Evolutionary conservation across 352 stramenopile genomes (phyloP), one percentile per base, ranked within the genome.

Genomic region (Globisporangium parvum): DNA sequence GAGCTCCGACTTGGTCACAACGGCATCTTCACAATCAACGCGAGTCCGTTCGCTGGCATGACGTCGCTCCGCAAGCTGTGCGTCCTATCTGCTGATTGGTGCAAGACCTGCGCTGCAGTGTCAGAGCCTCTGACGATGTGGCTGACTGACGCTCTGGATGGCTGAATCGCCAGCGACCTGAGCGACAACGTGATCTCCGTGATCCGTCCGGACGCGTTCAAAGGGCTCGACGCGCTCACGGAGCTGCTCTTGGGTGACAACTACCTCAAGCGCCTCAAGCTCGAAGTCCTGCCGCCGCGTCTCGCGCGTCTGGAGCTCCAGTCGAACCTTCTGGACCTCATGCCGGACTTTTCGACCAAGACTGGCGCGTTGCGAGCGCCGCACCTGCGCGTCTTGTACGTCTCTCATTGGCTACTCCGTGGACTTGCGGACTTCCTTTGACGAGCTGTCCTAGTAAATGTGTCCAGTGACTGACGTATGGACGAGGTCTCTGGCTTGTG

Each of bases 161-260:
- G n/a, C n/a, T 14, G 11, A 42, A 23, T 14, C 17, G 6, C 0
- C 24, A 85, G 77, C 26, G 77, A 87, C 59, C 61, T 88, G 53
- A 81, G 74, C 42, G 76, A 88, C 66, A 88, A 88, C 41, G 70
- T 87, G 21, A 84, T 88, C 42, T 88, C 78, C 1, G 56, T 85
- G 17, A 68, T 88, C n/a, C 66, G 73, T 2, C 37, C 59, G 39
- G 56, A 83, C 33, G 73, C 77, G 2, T 86, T 88, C 44, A 60
- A 66, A 20, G 71, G 69, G 0, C 58, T 88, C 15, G 60, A 76
- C 20, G 67, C 58, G 18, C 59, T 88, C 2, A 52, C 73, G 40
- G 56, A 75, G 28, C 60, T 88, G 0, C 62, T 66, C 1, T 57
- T 88, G 18, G 69, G 66, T 40, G 40, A 56, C 21, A 88, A 88